Evolutionary conservation across 257 asterid species (phyloP).

Genomic region (Anisodus acutangulus): DNA sequence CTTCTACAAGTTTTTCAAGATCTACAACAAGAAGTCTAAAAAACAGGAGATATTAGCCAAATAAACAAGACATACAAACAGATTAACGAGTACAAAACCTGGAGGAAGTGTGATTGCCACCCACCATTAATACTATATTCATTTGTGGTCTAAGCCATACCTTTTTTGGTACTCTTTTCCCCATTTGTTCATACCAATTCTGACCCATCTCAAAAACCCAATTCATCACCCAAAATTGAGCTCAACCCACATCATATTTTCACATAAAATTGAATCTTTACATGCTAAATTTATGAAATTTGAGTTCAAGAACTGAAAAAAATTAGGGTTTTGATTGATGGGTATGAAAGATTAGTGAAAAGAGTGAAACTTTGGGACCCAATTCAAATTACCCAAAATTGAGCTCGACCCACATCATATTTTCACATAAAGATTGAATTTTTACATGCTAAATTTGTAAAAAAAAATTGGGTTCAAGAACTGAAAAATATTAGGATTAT

Average conservation of each 20-base stretch:
- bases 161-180: constrained; percentile 58
- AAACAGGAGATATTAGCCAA: constrained; percentile 39
- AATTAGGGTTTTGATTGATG: not conserved
- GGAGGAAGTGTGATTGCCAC: constrained; percentile 97
- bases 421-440: not conserved
- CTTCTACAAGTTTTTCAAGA: constrained; percentile 33
- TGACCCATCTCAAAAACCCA: constrained; percentile 41
- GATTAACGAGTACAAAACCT: constrained; percentile 93
- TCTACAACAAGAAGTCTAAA: constrained; percentile 33
- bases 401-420: not conserved
- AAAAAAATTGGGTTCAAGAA: not conserved
- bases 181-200: constrained; percentile 48
- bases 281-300: not conserved
- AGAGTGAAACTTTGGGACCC: not conserved
- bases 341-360: no score
- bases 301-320: not conserved
- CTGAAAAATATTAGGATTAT: not conserved
- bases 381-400: constrained; percentile 28
- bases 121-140: constrained; percentile 79
- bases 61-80: not conserved
- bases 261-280: not conserved
- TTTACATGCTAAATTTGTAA: not conserved
- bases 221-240: constrained; percentile 32
- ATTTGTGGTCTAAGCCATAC: constrained; percentile 69
- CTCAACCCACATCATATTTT: constrained; percentile 1